Conservation (phyloP, 2,329 filamentous ascomycete species). For the Albophoma yamanashiensis region DNA sequence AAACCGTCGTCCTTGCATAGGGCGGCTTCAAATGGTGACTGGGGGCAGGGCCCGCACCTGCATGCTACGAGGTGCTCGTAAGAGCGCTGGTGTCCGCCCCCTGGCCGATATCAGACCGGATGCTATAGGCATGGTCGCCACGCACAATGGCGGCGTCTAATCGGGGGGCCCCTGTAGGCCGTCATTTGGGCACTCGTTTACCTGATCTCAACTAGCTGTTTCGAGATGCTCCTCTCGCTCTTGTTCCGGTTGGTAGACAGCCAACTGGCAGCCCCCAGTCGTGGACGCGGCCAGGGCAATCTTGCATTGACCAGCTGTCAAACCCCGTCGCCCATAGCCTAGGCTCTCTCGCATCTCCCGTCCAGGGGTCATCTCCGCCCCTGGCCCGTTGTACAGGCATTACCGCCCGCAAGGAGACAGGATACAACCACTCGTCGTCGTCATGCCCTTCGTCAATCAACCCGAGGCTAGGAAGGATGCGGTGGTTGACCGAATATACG, state of each 20-base stretch:
- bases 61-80: neutral
- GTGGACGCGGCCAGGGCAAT: neutral
- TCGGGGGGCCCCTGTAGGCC: neutral
- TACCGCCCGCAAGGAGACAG: neutral
- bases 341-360: neutral
- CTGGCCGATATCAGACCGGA: neutral
- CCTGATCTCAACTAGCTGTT: neutral
- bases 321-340: neutral
- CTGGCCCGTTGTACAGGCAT: neutral
- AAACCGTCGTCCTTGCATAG: neutral
- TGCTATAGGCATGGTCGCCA: neutral
- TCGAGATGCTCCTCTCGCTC: neutral
- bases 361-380: neutral
- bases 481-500: neutral
- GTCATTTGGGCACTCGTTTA: neutral
- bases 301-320: neutral
- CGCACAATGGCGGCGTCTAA: neutral
- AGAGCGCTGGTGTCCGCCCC: neutral
- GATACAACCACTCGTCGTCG: neutral
- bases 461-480: neutral
- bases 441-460: neutral
- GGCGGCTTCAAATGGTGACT: neutral
- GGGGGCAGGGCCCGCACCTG: neutral
- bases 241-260: neutral
- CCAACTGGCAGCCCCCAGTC: neutral